Base-by-base conservation (phyloP, 495 filamentous ascomycete species). In the Cladorrhinum samala region DNA sequence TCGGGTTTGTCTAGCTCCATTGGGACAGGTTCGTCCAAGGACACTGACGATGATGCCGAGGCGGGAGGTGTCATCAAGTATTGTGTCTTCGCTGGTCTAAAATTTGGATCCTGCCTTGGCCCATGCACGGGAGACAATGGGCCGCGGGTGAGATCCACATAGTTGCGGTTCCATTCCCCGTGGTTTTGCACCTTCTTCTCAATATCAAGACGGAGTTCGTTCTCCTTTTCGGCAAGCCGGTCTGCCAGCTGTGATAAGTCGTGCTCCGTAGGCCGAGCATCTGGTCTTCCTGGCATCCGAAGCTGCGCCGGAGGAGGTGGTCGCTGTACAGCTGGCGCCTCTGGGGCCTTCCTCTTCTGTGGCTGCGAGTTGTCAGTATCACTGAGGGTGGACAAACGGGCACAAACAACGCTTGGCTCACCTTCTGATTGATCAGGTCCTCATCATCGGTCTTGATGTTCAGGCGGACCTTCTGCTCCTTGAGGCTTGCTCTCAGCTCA, bases 361-460 rank as follows among this genome's bases (percentile, higher is more conserved):
- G 86, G 76, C 67, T 74, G 63, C 45, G 24, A 30, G 8, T 3
- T 27, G 53, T 75, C 44, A 79, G 78, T 51, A 73, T 69, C 70
- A 62, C 49, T 52, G 33, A 44, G 30, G 19, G 33, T 45, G 49
- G 30, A 13, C 49, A 30, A 56, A 47, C 38, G 46, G 50, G 40
- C 33, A 9, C 6, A 16, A 37, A 11, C 17, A 24, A 47, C 3
- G 38, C n/a, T 21, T 55, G 30, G 60, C 80, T 70, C 73, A 91
- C 89, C 82, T 93, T 93, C 63, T 91, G 87, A 69, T 92, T 92
- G 74, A 94, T 84, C 59, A 97, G 81, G 61, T 96, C 92, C 59
- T 97, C 94, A 67, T 97, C 93, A 53, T 92, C 88, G 50, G 83
- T 84, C 76, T 91, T 95, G 72, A 96, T 87, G 57, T 85, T 83